Conservation (phyloP, 352 stramenopile species). For the Phytophthora foliorum region DNA sequence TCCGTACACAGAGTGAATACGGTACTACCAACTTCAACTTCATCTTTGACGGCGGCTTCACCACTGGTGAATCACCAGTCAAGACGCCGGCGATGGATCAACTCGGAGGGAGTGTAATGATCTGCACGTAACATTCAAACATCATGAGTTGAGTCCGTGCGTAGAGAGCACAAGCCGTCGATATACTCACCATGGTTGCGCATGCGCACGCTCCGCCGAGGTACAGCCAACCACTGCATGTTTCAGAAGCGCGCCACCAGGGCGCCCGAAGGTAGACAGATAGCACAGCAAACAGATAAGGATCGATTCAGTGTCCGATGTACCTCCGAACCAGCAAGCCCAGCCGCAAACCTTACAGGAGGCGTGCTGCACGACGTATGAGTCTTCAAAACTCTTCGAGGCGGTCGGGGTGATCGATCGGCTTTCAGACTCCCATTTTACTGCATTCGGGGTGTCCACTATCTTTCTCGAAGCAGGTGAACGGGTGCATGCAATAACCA, state of each 20-base stretch:
- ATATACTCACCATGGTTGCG: neutral
- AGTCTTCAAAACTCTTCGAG: too few relatives aligned
- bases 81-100: neutral
- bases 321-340: neutral
- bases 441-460: too few relatives aligned
- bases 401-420: too few relatives aligned
- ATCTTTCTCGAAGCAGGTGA: too few relatives aligned
- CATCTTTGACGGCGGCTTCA: too few relatives aligned
- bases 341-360: neutral
- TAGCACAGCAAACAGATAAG: neutral
- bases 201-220: neutral
- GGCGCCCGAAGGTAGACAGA: neutral
- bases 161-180: neutral
- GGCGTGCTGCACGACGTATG: too few relatives aligned
- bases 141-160: neutral
- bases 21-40: slow-evolving; percentile 6
- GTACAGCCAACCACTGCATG: neutral
- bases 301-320: neutral
- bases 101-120: slow-evolving; percentile 6
- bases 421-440: too few relatives aligned
- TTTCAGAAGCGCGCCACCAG: neutral
- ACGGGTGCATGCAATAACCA: too few relatives aligned
- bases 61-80: too few relatives aligned
- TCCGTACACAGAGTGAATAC: neutral
- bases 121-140: neutral